A percentile compares a stretch with the other conserved stretches of the same genome.
Conservation (phyloP, 148 eudicot species). For the Cornus controversa region DNA sequence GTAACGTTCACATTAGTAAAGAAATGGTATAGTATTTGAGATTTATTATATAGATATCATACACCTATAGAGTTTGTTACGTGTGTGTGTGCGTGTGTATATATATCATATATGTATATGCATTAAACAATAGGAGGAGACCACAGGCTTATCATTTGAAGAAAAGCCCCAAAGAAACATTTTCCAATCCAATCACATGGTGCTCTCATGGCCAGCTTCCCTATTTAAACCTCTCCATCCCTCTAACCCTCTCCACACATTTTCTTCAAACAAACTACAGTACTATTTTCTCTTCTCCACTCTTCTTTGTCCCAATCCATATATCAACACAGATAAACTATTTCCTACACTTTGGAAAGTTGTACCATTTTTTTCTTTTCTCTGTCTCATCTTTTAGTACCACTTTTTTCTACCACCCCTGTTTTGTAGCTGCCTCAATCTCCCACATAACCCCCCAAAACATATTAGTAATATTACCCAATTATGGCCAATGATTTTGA, state of each 20-base stretch:
- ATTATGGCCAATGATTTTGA: constrained; percentile 18
- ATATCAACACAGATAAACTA: background rate
- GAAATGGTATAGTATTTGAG: background rate
- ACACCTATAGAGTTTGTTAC: background rate
- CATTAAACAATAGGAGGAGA: constrained; percentile 11
- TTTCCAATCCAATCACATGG: constrained; percentile 52
- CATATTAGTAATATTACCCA: constrained; percentile 1
- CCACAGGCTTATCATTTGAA: constrained; percentile 16
- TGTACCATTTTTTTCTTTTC: background rate
- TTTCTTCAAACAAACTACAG: background rate
- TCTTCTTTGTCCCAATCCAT: constrained; percentile 19
- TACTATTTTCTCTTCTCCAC: constrained; percentile 3
- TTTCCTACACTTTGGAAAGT: too few relatives aligned
- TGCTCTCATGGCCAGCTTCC: constrained; percentile 23
- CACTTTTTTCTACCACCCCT: too few relatives aligned
- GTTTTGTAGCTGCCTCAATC: too few relatives aligned
- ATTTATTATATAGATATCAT: too few relatives aligned
- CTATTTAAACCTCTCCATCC: constrained; percentile 61
- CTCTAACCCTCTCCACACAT: constrained; percentile 51
- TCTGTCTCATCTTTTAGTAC: background rate
- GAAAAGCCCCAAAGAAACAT: constrained; percentile 16
- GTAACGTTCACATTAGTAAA: background rate
- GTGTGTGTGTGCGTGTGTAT: background rate
- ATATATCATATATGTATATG: background rate
- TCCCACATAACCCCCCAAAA: too few relatives aligned